Conservation (phyloP, 176 grass and related monocot species). For the Raddia guianensis region DNA sequence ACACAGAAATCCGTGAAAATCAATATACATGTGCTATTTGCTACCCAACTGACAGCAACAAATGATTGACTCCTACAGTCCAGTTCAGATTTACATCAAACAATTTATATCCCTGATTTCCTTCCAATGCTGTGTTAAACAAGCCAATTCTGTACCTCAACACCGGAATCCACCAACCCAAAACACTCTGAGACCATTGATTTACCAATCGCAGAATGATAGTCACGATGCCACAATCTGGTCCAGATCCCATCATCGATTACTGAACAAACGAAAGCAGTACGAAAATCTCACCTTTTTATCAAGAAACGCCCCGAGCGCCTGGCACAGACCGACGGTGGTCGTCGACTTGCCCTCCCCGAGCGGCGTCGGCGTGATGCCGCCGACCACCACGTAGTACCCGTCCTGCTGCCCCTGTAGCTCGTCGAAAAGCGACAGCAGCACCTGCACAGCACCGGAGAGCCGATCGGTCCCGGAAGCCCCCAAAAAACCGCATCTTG, state of each 20-base stretch:
- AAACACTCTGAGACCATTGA: neutral
- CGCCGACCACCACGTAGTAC: slow-evolving; percentile 93
- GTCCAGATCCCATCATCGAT: neutral
- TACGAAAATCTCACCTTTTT: slow-evolving; percentile 60
- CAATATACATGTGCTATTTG: neutral
- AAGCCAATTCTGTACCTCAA: neutral
- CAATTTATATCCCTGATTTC: neutral
- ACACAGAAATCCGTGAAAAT: neutral
- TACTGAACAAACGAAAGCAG: slow-evolving; percentile 2
- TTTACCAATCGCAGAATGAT: neutral
- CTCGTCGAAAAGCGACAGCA: slow-evolving; percentile 67
- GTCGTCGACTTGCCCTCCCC: slow-evolving; percentile 96
- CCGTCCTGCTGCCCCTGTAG: slow-evolving; percentile 74
- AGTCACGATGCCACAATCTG: neutral
- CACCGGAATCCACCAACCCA: neutral
- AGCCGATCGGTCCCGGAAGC: slow-evolving; percentile 1
- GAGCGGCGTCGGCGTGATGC: slow-evolving; percentile 90
- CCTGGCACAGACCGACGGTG: slow-evolving; percentile 90
- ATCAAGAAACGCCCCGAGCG: slow-evolving; percentile 88
- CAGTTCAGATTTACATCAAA: neutral
- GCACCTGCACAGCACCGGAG: slow-evolving; percentile 51
- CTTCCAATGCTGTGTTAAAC: neutral
- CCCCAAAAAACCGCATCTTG: neutral
- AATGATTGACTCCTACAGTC: neutral
- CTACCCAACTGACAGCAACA: neutral